Evolutionary conservation across 306 rosid genomes (phyloP), one percentile per base, ranked within the genome.

Genomic region (Amphicarpaea edgeworthii): DNA sequence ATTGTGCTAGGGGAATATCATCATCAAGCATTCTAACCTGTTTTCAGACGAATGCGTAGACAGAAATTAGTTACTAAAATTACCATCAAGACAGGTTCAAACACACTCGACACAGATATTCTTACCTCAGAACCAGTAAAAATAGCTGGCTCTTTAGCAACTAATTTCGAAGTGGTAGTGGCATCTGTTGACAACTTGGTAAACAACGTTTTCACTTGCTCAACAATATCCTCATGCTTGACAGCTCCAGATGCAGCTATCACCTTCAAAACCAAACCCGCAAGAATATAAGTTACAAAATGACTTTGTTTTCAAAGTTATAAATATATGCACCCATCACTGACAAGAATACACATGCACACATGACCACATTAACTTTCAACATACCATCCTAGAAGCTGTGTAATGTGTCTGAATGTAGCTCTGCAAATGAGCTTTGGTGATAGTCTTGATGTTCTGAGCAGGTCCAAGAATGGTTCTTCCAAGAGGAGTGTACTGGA

Each of bases 101-200:
- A 51, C 10, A 7, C 50, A 54, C 24, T 62, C 59, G 76, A 55
- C 14, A 40, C 65, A 41, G 60, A 68, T 53, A 74, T 73, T 30
- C 82, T 41, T 53, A 92, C 98, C 98, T 95, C 98, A 30, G 98
- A 95, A 76, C 98, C 98, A 17, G 97, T 95, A 81, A 95, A 95
- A 79, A 79, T 76, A 10, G 97, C 85, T 21, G 98, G 97, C 46
- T 89, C 97, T 71, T 86, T 86, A 54, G 83, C 94, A 59, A 90
- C 96, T 68, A 93, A 72, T 71, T 89, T 96, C 73, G 88, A 41
- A 6, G 98, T 96, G 8, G 98, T 90, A 32, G 91, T 89, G 55
- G 96, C 83, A 75, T 93, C 93, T 37, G 91, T 51, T 20, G 96
- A 93, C 77, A 93, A 78, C 86, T 93, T 90, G 3, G 93, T 86